phyloP scores from a whole-genome alignment of 345 rosid genomes.

The Triadica sebifera region DNA sequence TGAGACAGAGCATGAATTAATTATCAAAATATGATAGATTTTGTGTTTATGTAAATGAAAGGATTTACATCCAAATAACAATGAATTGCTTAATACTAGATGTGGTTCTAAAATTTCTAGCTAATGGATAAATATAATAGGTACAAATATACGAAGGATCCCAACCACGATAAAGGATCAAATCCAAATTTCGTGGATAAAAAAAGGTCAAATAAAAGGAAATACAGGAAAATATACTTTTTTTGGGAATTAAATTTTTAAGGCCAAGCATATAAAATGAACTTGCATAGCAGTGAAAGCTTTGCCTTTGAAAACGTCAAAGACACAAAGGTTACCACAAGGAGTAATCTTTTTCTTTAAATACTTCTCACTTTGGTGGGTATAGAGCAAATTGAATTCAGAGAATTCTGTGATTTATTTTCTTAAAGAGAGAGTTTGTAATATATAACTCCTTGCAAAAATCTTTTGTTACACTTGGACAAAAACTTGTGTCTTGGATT shows the following conservation, averaged over 20 bases:
- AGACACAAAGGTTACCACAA: neutral
- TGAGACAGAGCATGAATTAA: too few relatives aligned
- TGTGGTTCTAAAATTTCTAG: too few relatives aligned
- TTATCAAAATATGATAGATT: too few relatives aligned
- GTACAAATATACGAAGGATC: too few relatives aligned
- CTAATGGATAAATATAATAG: neutral
- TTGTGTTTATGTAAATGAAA: too few relatives aligned
- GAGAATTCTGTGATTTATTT: too few relatives aligned
- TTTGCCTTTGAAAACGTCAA: neutral
- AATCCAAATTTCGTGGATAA: neutral
- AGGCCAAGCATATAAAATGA: neutral
- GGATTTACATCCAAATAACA: too few relatives aligned
- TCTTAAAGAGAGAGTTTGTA: neutral
- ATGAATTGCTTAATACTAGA: too few relatives aligned
- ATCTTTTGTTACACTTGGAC: neutral
- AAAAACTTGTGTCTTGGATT: neutral
- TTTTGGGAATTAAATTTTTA: neutral
- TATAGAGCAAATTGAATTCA: too few relatives aligned
- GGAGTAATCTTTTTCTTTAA: neutral
- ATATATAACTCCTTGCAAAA: neutral
- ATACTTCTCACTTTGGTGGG: too few relatives aligned
- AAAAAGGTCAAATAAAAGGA: neutral
- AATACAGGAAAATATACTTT: neutral
- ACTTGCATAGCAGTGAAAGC: neutral
- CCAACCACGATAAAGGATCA: neutral